phyloP scores from a whole-genome alignment of 1,139 yeast genomes.

The Diutina siamensis region DNA sequence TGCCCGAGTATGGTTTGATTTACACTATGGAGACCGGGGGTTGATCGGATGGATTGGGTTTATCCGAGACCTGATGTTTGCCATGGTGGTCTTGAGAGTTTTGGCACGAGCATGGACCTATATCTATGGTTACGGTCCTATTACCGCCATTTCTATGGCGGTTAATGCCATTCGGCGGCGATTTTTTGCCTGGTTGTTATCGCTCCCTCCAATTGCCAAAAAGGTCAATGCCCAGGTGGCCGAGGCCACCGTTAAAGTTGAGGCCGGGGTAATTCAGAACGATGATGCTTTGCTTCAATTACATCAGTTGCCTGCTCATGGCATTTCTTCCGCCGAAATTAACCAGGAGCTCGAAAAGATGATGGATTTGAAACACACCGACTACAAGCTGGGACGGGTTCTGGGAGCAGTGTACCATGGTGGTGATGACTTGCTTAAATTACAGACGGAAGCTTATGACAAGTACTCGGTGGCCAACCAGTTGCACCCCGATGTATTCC shows the following conservation, averaged over 20 bases:
- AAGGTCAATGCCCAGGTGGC: conserved; percentile 53
- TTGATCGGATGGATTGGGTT: neutral
- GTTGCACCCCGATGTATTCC: conserved; percentile 93
- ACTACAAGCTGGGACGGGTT: conserved; percentile 76
- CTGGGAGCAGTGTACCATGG: conserved; percentile 98
- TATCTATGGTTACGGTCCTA: conserved; percentile 3
- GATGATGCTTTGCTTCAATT: conserved; percentile 37
- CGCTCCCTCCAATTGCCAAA: conserved; percentile 40
- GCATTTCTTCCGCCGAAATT: conserved; percentile 37
- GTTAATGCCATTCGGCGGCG: neutral
- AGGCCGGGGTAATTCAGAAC: conserved; percentile 42
- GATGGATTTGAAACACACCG: conserved; percentile 40
- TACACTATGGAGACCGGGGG: neutral
- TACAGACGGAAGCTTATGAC: conserved; percentile 70
- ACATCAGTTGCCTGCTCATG: conserved; percentile 42
- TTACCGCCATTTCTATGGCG: neutral
- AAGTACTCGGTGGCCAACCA: conserved; percentile 83
- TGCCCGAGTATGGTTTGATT: neutral
- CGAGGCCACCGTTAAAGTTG: conserved; percentile 37
- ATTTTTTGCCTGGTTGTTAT: conserved; percentile 8
- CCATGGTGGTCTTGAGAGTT: neutral
- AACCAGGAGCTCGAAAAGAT: conserved; percentile 36
- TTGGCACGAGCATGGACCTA: neutral
- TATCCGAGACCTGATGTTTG: neutral
- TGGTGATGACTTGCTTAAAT: conserved; percentile 56